Percentiles rank a stretch among this genome's conserved stretches.
phyloP scores from a whole-genome alignment of 1,284 basidiomycete genomes.

The Bondarzewia mesenterica region DNA sequence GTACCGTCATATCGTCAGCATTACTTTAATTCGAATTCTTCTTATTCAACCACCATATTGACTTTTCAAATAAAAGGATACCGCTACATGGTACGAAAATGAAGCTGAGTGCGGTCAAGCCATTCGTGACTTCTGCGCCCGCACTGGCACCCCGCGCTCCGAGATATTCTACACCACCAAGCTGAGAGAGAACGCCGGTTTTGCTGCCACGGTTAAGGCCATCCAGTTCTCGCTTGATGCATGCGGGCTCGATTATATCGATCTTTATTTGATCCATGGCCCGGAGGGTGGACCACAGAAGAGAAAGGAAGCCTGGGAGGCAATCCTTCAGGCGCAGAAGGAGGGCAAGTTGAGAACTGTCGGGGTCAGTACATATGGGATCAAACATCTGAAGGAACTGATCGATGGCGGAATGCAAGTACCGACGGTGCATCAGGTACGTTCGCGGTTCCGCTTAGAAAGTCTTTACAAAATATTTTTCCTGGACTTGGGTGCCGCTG shows the following conservation, averaged over 20 bases:
- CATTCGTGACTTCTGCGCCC: constrained; percentile 47
- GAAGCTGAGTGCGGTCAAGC: constrained; percentile 55
- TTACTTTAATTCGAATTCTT: constrained; percentile 7
- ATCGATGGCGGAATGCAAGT: constrained; percentile 38
- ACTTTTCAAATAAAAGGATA: constrained; percentile 30
- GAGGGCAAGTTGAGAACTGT: constrained; percentile 56
- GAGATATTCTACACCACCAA: constrained; percentile 68
- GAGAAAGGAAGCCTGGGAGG: constrained; percentile 49
- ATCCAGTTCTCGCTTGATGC: constrained; percentile 47
- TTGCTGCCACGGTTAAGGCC: constrained; percentile 38
- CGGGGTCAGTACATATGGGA: constrained; percentile 66
- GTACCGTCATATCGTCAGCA: constrained; percentile 57
- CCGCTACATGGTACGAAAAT: constrained; percentile 63
- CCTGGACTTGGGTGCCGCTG: no score
- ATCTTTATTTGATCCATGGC: constrained; percentile 67
- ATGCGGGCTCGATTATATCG: constrained; percentile 51
- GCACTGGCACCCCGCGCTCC: constrained; percentile 36
- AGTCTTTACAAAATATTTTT: background rate
- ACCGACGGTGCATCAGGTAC: constrained; percentile 63
- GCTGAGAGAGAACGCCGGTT: constrained; percentile 51
- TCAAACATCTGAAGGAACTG: constrained; percentile 59
- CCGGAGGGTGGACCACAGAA: constrained; percentile 44
- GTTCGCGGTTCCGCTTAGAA: constrained; percentile 7
- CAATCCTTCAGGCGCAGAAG: constrained; percentile 47
- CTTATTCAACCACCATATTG: constrained; percentile 5